phyloP scores from a whole-genome alignment of 2,329 filamentous ascomycete genomes.

The Rasamsonia emersonii region DNA sequence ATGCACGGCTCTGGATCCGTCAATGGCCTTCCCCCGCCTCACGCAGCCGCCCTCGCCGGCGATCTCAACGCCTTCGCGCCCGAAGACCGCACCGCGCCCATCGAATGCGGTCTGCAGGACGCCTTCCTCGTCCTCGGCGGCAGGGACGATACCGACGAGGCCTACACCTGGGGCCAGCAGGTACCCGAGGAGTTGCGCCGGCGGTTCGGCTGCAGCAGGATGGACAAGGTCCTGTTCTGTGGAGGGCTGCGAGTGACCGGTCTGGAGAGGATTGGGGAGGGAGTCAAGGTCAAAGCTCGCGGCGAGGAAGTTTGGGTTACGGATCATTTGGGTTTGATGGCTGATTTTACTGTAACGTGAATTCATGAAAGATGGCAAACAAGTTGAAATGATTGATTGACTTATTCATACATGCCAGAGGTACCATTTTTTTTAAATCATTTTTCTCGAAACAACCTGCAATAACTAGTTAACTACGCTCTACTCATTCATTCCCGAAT shows the following conservation, averaged over 20 bases:
- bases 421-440: too few species aligned
- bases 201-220: constrained; percentile 42
- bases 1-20: constrained; percentile 25
- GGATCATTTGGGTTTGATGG: constrained; percentile 7
- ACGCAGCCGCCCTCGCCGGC: constrained; percentile 42
- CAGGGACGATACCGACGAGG: constrained; percentile 41
- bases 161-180: constrained; percentile 53
- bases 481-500: too few species aligned
- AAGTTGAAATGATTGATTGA: too few species aligned
- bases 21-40: constrained; percentile 17
- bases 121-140: constrained; percentile 46
- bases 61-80: constrained; percentile 52
- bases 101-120: constrained; percentile 43
- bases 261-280: constrained; percentile 9
- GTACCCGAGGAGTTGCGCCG: constrained; percentile 31
- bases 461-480: too few species aligned
- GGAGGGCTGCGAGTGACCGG: constrained; percentile 18
- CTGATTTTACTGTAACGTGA: too few species aligned
- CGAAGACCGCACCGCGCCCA: constrained; percentile 43
- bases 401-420: too few species aligned
- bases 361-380: too few species aligned
- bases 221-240: constrained; percentile 48
- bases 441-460: too few species aligned
- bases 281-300: constrained; percentile 3
- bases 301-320: constrained; percentile 6